Evolutionary conservation across 495 filamentous ascomycete species (phyloP).

Genomic region (Penicillium odoratum): DNA sequence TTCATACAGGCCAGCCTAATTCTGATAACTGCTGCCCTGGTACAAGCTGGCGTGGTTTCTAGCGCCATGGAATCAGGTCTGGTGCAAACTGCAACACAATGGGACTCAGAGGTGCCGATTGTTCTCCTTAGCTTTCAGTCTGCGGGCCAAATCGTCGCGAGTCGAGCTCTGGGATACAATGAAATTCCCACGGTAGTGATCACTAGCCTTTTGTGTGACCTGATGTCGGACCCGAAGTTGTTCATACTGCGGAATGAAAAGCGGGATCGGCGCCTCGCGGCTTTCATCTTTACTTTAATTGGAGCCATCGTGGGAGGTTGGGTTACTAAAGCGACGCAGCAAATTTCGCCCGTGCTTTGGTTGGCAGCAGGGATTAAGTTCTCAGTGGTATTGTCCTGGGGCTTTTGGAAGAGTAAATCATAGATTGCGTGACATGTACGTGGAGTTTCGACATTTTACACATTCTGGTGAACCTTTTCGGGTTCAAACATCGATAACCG

Average conservation of each 20-base stretch:
- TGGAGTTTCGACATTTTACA: too few relatives aligned
- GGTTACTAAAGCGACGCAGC: slow-evolving; percentile 52
- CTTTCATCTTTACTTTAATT: slow-evolving; percentile 54
- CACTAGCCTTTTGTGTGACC: slow-evolving; percentile 65
- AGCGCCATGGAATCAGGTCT: slow-evolving; percentile 20
- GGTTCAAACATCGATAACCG: too few relatives aligned
- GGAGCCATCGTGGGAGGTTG: slow-evolving; percentile 66
- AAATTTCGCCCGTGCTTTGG: slow-evolving; percentile 55
- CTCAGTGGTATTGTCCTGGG: slow-evolving; percentile 37
- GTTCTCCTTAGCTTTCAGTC: slow-evolving; percentile 67
- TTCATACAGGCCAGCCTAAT: slow-evolving; percentile 54
- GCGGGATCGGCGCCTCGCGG: slow-evolving; percentile 58
- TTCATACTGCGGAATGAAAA: slow-evolving; percentile 57
- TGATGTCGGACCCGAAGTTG: slow-evolving; percentile 58
- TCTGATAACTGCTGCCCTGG: slow-evolving; percentile 53
- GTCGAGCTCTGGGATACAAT: slow-evolving; percentile 59
- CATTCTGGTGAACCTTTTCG: too few relatives aligned
- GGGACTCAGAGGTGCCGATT: slow-evolving; percentile 46
- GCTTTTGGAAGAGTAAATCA: slow-evolving; percentile 32
- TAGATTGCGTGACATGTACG: neutral
- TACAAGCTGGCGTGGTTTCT: slow-evolving; percentile 46
- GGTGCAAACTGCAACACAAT: slow-evolving; percentile 12
- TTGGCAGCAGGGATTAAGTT: slow-evolving; percentile 56
- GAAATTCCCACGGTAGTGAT: slow-evolving; percentile 73
- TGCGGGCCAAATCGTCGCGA: slow-evolving; percentile 66